A percentile compares a stretch with the other conserved stretches of the same genome.
These are phyloP conservation scores for Fraxinus pennsylvanica DNA, from an alignment of 257 asterid species.

Conservation along the genomic window DNA sequence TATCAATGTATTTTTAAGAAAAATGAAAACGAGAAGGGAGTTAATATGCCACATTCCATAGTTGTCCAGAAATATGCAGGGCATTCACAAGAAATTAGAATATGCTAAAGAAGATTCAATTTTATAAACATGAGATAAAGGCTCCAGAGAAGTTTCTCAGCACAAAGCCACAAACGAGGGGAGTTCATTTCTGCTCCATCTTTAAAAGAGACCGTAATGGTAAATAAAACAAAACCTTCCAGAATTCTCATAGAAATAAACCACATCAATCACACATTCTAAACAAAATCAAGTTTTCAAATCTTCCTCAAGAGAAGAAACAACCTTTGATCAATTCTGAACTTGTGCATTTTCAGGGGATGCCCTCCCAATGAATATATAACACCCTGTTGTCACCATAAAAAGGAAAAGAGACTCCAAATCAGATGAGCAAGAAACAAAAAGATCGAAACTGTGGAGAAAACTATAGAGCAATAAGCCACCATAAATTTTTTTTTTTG, in stretches of 20 bases:
- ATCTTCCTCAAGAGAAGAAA: conserved; percentile 84
- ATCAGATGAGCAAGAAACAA: conserved; percentile 11
- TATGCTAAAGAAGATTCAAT: not conserved
- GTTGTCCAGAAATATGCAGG: too few relatives aligned
- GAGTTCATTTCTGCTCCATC: not conserved
- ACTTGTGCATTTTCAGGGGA: conserved; percentile 53
- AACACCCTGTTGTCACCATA: conserved; percentile 53
- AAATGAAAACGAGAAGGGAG: not conserved
- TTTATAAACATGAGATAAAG: not conserved
- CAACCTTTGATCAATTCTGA: conserved; percentile 63
- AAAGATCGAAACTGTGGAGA: not conserved
- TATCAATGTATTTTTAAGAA: not conserved
- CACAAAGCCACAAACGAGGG: not conserved
- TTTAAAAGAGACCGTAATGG: not conserved
- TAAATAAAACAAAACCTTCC: not conserved
- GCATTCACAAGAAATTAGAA: not conserved
- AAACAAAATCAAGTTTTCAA: conserved; percentile 32
- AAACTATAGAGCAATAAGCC: not conserved
- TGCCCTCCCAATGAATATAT: conserved; percentile 87
- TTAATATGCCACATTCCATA: too few relatives aligned
- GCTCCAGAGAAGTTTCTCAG: conserved; percentile 13
- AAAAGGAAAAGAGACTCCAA: not conserved
- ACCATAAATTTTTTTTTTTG: not conserved
- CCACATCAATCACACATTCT: not conserved
- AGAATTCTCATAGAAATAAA: conserved; percentile 4